Base-by-base conservation (phyloP, 2,329 filamentous ascomycete species). In the Cadophora malorum region DNA sequence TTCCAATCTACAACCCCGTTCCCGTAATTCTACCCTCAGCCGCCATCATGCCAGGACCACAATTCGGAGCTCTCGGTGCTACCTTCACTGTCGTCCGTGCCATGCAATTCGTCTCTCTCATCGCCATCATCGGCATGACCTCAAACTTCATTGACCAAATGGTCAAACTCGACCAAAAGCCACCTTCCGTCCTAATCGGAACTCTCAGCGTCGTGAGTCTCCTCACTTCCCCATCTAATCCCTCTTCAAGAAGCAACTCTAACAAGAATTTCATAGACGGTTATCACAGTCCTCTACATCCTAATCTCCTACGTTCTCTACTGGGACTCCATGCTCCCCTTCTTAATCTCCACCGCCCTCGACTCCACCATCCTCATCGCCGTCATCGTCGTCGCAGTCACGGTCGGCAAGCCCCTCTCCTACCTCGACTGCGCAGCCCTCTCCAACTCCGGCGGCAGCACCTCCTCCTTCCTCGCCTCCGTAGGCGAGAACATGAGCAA, bases 121-220 rank as follows among this genome's bases (percentile, higher is more conserved):
- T 96, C 67, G 83, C 89, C 67, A 88, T 96, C 72, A 90, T 97
- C 72, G 93, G 93, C 56, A 87, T 97, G 78, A 89, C 89, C 0
- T 88, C 91, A 75, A 93, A 94, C 79, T 96, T 97, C 80, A 90
- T 97, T 75, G 85, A 89, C 28, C 85, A 92, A 74, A 93, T 96
- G 78, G 87, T 93, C 55, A 81, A 83, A 53, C 86, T 84, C 25
- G 85, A 89, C 70, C 86, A 90, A 65, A 83, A 86, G 35, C 88
- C 91, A 0, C 92, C 93, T 0, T 83, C 87, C 63, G 88, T 94
- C 58, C 83, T 97, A 25, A 86, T 97, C 35, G 93, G 89, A 35
- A 93, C 92, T 3, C 84, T 97, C 70, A 88, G 88, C 69, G 88
- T 97, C 72, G 94, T 97, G 86, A 76, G 92, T 86, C 53, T 41